Evolutionary conservation across 345 rosid species (phyloP).

Genomic region (Cardiospermum halicacabum): DNA sequence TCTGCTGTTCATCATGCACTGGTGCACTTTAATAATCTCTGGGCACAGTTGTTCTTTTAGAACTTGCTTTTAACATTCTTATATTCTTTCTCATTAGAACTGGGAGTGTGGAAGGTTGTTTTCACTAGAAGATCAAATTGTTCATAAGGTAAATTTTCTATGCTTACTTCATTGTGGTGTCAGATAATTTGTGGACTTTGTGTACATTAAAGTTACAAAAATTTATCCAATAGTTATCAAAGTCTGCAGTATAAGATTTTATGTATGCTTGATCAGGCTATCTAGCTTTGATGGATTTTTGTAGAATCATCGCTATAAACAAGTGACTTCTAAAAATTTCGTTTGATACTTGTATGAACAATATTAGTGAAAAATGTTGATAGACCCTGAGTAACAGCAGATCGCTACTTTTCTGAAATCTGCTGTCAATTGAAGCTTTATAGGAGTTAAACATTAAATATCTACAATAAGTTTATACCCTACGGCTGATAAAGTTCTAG

Average conservation of each 20-base stretch:
- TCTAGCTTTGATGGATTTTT: background rate
- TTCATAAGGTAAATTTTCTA: slow-evolving; percentile 69
- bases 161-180: background rate
- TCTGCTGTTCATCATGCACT: too few relatives aligned
- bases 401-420: background rate
- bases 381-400: background rate
- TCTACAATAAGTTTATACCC: background rate
- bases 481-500: background rate
- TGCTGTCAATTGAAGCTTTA: background rate
- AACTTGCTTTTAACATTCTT: background rate
- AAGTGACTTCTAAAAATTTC: too few relatives aligned
- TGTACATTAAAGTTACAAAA: background rate
- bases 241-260: background rate
- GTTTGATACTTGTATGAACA: background rate
- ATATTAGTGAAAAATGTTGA: background rate
- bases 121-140: slow-evolving; percentile 74
- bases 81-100: slow-evolving; percentile 32
- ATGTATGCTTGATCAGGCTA: background rate
- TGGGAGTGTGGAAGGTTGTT: slow-evolving; percentile 67
- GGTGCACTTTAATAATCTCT: too few relatives aligned
- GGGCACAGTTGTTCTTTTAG: background rate
- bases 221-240: background rate
- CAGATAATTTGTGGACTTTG: background rate
- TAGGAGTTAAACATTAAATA: background rate
- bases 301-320: too few relatives aligned